Conservation (phyloP, 257 asterid species). For the Capsicum chinense region DNA sequence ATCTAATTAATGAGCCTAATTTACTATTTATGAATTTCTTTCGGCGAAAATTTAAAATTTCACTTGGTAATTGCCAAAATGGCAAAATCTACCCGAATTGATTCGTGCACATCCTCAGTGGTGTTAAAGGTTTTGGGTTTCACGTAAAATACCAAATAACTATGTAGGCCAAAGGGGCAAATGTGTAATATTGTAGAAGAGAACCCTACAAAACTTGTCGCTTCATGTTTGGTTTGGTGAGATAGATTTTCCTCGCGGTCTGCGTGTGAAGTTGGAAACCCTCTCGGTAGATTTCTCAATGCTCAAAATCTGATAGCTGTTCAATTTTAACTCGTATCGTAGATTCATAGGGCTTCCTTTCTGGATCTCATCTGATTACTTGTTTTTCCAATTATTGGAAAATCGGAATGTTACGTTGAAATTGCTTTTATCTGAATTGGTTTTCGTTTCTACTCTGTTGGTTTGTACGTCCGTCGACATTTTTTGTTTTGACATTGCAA, state of each 20-base stretch:
- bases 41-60: no score
- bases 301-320: not conserved
- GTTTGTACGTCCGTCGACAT: not conserved
- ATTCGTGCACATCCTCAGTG: no score
- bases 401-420: not conserved
- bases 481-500: not conserved
- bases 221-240: not conserved
- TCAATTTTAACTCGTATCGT: not conserved
- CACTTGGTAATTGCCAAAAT: no score
- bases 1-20: no score
- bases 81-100: no score
- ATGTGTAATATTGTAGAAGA: not conserved
- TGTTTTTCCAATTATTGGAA: not conserved
- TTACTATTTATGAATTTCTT: no score
- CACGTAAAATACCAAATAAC: no score
- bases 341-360: not conserved
- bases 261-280: slow-evolving; percentile 9
- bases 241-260: not conserved
- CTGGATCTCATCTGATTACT: not conserved
- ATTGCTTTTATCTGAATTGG: not conserved
- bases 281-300: not conserved
- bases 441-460: not conserved
- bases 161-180: not conserved
- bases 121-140: no score
- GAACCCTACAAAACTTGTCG: not conserved